Evolutionary conservation across 331 rosid species (phyloP).

Genomic region (Quercus tomentella): DNA sequence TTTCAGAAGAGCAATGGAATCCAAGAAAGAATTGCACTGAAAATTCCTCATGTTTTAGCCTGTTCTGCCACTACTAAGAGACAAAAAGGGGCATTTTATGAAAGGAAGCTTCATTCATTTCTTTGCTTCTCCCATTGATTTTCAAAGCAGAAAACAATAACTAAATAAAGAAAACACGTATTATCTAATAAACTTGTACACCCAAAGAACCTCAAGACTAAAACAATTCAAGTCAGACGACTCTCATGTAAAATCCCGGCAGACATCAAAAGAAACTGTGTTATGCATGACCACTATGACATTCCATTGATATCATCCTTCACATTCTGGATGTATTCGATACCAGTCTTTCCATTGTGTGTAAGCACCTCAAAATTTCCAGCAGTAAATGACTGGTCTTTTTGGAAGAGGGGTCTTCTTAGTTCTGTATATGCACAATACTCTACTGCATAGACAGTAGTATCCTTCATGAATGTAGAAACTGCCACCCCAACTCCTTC

Average conservation of each 20-base stretch:
- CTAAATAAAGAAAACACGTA: background rate
- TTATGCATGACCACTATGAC: background rate
- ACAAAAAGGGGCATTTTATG: background rate
- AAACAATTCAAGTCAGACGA: background rate
- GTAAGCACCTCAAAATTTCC: slow-evolving; percentile 52
- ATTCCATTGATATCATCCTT: slow-evolving; percentile 4
- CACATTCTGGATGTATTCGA: slow-evolving; percentile 9
- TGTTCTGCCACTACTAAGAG: no score
- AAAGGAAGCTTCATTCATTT: background rate
- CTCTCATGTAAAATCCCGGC: background rate
- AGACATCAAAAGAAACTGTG: background rate
- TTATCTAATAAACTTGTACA: background rate
- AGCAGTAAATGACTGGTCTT: slow-evolving; percentile 20
- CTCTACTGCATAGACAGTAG: slow-evolving; percentile 36
- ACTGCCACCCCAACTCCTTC: slow-evolving; percentile 72
- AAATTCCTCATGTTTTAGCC: no score
- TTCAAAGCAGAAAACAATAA: background rate
- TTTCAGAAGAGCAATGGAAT: no score
- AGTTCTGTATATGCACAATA: slow-evolving; percentile 75
- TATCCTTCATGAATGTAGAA: slow-evolving; percentile 38
- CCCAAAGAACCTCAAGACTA: background rate
- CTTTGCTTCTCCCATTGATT: background rate
- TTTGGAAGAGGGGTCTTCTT: slow-evolving; percentile 44
- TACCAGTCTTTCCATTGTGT: slow-evolving; percentile 36
- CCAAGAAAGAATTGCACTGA: no score